phyloP scores from a whole-genome alignment of 164 flowering plant genomes.

The Taxillus chinensis region DNA sequence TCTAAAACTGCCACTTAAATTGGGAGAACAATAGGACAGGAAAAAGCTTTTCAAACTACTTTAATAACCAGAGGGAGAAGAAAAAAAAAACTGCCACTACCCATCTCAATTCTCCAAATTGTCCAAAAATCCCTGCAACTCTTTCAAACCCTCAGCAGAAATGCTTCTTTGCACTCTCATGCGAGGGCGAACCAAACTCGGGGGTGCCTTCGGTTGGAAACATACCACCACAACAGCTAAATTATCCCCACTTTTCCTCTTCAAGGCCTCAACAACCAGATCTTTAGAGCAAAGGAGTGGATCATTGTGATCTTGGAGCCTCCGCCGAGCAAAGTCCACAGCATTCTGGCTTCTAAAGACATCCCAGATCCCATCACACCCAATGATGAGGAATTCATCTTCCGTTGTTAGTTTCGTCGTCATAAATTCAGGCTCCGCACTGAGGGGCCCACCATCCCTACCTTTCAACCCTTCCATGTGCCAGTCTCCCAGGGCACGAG shows the following conservation, averaged over 20 bases:
- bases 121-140: slow-evolving; percentile 81
- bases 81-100: slow-evolving; percentile 7
- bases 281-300: slow-evolving; percentile 67
- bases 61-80: neutral
- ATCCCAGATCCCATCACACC: slow-evolving; percentile 98
- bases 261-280: slow-evolving; percentile 74
- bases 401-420: slow-evolving; percentile 51
- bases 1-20: slow-evolving; percentile 8
- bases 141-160: slow-evolving; percentile 82
- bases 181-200: slow-evolving; percentile 62
- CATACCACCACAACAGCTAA: slow-evolving; percentile 76
- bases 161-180: slow-evolving; percentile 74
- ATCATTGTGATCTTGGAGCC: slow-evolving; percentile 85
- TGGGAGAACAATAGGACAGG: neutral
- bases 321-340: slow-evolving; percentile 80
- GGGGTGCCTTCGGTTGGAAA: slow-evolving; percentile 71
- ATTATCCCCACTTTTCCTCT: slow-evolving; percentile 79
- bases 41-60: neutral
- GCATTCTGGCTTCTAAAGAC: slow-evolving; percentile 93
- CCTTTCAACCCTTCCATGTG: slow-evolving; percentile 85
- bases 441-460: slow-evolving; percentile 67
- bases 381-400: slow-evolving; percentile 87
- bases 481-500: slow-evolving; percentile 98
- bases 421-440: slow-evolving; percentile 86
- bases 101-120: slow-evolving; percentile 34